Base-by-base conservation (phyloP, 345 rosid species). In the Alliaria petiolata region DNA sequence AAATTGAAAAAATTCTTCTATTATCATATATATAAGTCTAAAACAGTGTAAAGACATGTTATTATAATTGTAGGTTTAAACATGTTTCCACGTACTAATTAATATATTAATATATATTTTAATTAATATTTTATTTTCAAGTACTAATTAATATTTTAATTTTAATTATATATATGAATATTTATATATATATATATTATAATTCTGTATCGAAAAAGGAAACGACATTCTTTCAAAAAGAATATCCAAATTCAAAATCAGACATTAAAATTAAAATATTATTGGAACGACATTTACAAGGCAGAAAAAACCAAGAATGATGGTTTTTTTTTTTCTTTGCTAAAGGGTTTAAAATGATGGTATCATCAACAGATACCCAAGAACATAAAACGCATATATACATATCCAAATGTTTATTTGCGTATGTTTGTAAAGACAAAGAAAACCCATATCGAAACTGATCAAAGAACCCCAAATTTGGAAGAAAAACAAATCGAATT, bases 401-500 rank as follows among this genome's bases (percentile, higher is more conserved):
- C 3, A 64, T 3, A 33, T 22, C 16, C 52, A 43, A 43, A 43
- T 47, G 30, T 34, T 14, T 55, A 51, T 12, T 4, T n/a, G 34
- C 5, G 28, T 54, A 19, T 33, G 43, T 17, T 31, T 11, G 28
- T 64, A 5, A 65, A 50, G 16, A 19, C 19, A 42, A 51, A 38
- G n/a, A 53, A 54, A 53, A 33, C 1, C 31, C 62, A 57, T 34
- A 35, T 36, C 4, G 49, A 11, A 45, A 6, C 6, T 38, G 13
- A 38, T 25, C 30, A 14, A 36, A 70, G 47, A 59, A 34, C 30
- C 38, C 38, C 17, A 56, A 69, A 35, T 25, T 22, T 46, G 28
- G 65, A 57, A 45, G 33, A 56, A 40, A 45, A n/a, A n/a, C n/a
- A n/a, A 13, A 31, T 33, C 26, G 65, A 69, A 69, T 46, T 22